These are phyloP conservation scores for Rugosomyces carneus DNA, from an alignment of 1,284 basidiomycete species.

Conservation along the genomic window DNA sequence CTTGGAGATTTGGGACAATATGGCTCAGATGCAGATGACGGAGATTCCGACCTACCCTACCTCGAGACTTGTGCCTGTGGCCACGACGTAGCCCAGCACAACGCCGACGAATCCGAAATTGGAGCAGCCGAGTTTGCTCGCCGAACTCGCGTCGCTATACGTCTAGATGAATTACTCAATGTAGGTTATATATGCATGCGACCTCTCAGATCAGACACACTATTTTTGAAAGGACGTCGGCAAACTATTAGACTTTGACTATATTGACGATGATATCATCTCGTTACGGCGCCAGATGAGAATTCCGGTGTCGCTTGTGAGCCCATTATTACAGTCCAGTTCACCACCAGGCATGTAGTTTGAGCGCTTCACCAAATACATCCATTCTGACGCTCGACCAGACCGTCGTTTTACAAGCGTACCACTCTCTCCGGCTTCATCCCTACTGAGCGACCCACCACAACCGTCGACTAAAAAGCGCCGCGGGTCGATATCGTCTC, in stretches of 20 bases:
- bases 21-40: constrained; percentile 51
- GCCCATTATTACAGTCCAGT: constrained; percentile 28
- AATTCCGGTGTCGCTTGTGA: constrained; percentile 41
- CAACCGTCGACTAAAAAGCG: constrained; percentile 44
- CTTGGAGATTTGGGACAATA: constrained; percentile 53
- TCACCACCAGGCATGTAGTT: constrained; percentile 29
- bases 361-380: background rate
- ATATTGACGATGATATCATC: constrained; percentile 62
- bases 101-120: constrained; percentile 54
- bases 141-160: constrained; percentile 70
- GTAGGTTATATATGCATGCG: constrained; percentile 33
- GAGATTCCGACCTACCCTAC: constrained; percentile 48
- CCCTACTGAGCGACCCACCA: constrained; percentile 44
- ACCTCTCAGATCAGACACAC: background rate
- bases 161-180: constrained; percentile 82
- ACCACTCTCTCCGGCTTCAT: constrained; percentile 51
- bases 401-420: constrained; percentile 29
- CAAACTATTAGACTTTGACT: constrained; percentile 73
- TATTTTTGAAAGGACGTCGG: constrained; percentile 53
- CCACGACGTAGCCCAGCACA: constrained; percentile 64
- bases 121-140: constrained; percentile 61
- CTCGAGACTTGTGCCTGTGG: constrained; percentile 71
- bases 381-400: constrained; percentile 17
- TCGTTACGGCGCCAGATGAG: constrained; percentile 73
- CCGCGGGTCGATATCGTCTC: constrained; percentile 44